Conservation (phyloP, 345 rosid species). For the Physaria fendleri region DNA sequence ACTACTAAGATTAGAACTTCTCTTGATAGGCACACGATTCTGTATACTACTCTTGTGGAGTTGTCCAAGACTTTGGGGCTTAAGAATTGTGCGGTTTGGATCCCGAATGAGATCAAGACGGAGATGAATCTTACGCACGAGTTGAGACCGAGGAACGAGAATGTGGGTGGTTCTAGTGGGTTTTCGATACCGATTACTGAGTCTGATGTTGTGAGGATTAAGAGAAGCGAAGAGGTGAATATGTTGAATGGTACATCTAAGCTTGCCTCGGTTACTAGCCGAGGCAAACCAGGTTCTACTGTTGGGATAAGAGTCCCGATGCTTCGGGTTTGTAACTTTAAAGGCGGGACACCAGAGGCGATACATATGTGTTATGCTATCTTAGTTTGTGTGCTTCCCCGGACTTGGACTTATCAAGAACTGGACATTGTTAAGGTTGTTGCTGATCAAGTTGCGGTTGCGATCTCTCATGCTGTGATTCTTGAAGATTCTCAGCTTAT, state of each 20-base stretch:
- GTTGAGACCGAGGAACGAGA: constrained; percentile 34
- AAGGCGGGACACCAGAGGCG: constrained; percentile 87
- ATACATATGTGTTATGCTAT: constrained; percentile 67
- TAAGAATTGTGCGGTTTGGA: constrained; percentile 92
- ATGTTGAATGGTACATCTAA: constrained; percentile 46
- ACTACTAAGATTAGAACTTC: constrained; percentile 84
- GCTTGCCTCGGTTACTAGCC: constrained; percentile 54
- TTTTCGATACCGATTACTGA: constrained; percentile 52
- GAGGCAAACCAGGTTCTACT: constrained; percentile 57
- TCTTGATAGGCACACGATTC: constrained; percentile 67
- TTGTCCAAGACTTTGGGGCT: constrained; percentile 69
- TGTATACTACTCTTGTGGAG: constrained; percentile 84
- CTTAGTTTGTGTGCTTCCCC: constrained; percentile 79
- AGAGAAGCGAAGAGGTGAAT: constrained; percentile 58
- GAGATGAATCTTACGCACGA: constrained; percentile 71
- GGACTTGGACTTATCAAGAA: constrained; percentile 71
- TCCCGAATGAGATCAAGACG: constrained; percentile 63
- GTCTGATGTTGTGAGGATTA: constrained; percentile 64
- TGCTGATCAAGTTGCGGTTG: constrained; percentile 96
- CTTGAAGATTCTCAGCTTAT: constrained; percentile 90
- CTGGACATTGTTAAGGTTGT: constrained; percentile 81
- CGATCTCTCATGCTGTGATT: constrained; percentile 88
- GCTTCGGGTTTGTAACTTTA: constrained; percentile 78
- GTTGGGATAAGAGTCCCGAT: constrained; percentile 93
- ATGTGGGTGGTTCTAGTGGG: constrained; percentile 5